phyloP scores from a whole-genome alignment of 176 grass and related monocot genomes.

The maize (Zea mays) region Zm-B73-REFERENCE-NAM-5.0 NC_050096.1:283674501-283675000 shows the following conservation, averaged over 20 bases:
- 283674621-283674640: background rate
- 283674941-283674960: background rate
- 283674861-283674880: background rate
- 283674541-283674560: no score
- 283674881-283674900: background rate
- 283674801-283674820: background rate
- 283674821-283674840: no score
- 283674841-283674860: background rate
- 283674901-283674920: slow-evolving; percentile 5
- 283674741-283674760: no score
- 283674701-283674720: background rate
- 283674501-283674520: no score
- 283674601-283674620: background rate
- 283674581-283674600: background rate
- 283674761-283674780: no score
- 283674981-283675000: background rate
- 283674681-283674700: background rate
- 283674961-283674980: slow-evolving; percentile 17
- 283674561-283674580: background rate
- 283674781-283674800: background rate
- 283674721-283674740: background rate
- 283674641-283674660: background rate
- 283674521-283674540: background rate
- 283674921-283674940: background rate
- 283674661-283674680: background rate